A percentile compares a stretch with the other conserved stretches of the same genome.
Evolutionary conservation across 2,329 filamentous ascomycete species (phyloP).

Genomic region (Claviceps cyperi): DNA sequence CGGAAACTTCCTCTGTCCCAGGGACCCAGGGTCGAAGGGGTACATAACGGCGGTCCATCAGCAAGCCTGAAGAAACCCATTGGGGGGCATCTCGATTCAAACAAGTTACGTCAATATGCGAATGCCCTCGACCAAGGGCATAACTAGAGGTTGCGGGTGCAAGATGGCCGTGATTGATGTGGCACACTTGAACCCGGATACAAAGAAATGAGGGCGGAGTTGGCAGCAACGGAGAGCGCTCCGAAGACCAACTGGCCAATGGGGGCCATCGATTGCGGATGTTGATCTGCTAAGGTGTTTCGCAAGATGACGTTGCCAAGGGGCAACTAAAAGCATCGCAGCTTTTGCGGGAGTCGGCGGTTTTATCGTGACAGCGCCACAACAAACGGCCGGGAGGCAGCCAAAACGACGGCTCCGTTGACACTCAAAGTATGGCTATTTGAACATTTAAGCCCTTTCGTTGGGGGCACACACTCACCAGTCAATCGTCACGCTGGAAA

Average conservation of each 20-base stretch:
- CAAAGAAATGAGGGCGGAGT: not conserved
- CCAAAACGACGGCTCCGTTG: too few relatives aligned
- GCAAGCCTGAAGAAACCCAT: not conserved
- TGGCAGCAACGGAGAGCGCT: not conserved
- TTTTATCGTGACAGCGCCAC: too few relatives aligned
- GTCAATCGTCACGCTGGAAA: too few relatives aligned
- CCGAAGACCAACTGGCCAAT: not conserved
- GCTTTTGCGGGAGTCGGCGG: too few relatives aligned
- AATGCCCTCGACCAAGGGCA: not conserved
- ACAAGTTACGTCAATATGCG: not conserved
- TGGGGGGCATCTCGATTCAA: too few relatives aligned
- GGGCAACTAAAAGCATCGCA: too few relatives aligned
- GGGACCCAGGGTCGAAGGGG: slow-evolving; percentile 1
- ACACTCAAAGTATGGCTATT: too few relatives aligned
- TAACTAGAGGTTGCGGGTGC: not conserved
- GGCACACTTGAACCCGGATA: not conserved
- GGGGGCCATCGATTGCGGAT: not conserved
- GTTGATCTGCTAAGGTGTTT: not conserved
- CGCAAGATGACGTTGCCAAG: too few relatives aligned
- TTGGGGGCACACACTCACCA: too few relatives aligned
- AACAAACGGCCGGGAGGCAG: too few relatives aligned
- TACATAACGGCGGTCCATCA: slow-evolving; percentile 5
- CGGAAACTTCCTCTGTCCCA: not conserved
- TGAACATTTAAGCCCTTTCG: too few relatives aligned
- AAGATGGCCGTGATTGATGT: not conserved